phyloP scores from a whole-genome alignment of 2,329 filamentous ascomycete species.

The Cladosporium sp. region DNA sequence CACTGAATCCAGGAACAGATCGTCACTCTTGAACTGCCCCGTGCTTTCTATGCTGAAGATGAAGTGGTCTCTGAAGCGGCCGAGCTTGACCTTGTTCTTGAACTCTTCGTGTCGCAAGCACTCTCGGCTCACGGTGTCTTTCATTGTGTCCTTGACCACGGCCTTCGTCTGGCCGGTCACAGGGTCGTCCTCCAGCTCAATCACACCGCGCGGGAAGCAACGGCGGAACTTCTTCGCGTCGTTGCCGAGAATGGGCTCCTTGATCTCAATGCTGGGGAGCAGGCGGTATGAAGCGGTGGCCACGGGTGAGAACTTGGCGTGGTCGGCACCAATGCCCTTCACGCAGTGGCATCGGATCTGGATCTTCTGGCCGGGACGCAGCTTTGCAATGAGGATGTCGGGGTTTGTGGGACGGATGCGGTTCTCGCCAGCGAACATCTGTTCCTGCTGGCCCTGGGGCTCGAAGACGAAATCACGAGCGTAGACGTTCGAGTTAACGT shows the following conservation, averaged over 20 bases:
- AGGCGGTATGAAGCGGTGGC: constrained; percentile 92
- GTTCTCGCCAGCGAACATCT: constrained; percentile 63
- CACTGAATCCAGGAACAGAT: constrained; percentile 87
- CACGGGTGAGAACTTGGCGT: constrained; percentile 96
- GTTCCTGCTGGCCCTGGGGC: constrained; percentile 68
- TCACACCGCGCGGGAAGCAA: constrained; percentile 89
- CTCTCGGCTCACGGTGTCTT: constrained; percentile 92
- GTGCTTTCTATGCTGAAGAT: constrained; percentile 95
- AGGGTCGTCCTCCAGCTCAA: constrained; percentile 74
- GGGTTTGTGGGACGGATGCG: constrained; percentile 79
- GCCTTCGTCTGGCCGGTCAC: constrained; percentile 75
- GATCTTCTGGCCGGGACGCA: constrained; percentile 87
- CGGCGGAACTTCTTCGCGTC: constrained; percentile 86
- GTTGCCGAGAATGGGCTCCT: constrained; percentile 75
- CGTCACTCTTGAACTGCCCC: constrained; percentile 91
- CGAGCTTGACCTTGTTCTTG: constrained; percentile 91
- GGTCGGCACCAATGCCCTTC: constrained; percentile 90
- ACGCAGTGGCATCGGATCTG: constrained; percentile 88
- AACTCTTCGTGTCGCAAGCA: constrained; percentile 90
- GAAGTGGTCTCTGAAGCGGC: constrained; percentile 89
- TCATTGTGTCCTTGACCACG: constrained; percentile 83
- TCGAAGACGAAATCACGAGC: constrained; percentile 65
- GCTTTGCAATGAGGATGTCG: constrained; percentile 89
- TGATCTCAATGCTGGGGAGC: constrained; percentile 83
- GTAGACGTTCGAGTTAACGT: constrained; percentile 72